These are phyloP conservation scores for Inosperma sp. DNA, from an alignment of 768 basidiomycete species.

Conservation along the genomic window DNA sequence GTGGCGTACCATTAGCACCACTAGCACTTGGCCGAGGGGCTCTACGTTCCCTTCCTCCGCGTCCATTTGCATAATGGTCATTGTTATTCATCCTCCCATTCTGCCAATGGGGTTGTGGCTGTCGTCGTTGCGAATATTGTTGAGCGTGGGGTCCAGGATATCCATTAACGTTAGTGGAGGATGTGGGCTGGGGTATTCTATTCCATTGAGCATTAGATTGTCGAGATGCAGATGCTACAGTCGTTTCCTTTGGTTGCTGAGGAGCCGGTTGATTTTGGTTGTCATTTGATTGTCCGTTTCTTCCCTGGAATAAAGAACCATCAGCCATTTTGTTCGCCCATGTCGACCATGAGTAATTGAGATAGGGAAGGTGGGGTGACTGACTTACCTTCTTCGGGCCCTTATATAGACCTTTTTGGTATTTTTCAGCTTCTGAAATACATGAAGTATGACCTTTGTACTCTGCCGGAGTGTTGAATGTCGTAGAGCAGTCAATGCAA, in stretches of 20 bases:
- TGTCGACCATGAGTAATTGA: slow-evolving; percentile 1
- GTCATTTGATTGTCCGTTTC: not conserved
- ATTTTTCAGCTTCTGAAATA: slow-evolving; percentile 90
- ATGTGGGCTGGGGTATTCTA: slow-evolving; percentile 5
- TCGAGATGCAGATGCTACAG: not conserved
- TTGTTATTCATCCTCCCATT: slow-evolving; percentile 13
- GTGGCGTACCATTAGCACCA: slow-evolving; percentile 68
- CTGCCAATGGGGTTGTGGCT: too few relatives aligned
- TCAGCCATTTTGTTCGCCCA: slow-evolving; percentile 7
- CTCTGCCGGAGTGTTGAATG: slow-evolving; percentile 69
- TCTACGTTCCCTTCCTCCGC: slow-evolving; percentile 36
- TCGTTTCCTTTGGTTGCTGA: not conserved
- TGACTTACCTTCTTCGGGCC: slow-evolving; percentile 58
- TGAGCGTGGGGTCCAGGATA: not conserved
- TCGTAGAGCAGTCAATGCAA: slow-evolving; percentile 85
- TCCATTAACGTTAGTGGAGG: slow-evolving; percentile 13
- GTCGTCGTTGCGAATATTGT: too few relatives aligned
- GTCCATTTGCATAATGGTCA: slow-evolving; percentile 23
- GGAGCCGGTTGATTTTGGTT: not conserved
- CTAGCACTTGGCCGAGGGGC: slow-evolving; percentile 33
- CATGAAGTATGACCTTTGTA: slow-evolving; percentile 83
- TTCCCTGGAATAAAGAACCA: slow-evolving; percentile 10
- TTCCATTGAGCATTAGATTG: slow-evolving; percentile 13
- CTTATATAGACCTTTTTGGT: slow-evolving; percentile 82
- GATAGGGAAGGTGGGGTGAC: not conserved